phyloP scores from a whole-genome alignment of 805 yeast species.

The Starmera dryadoides region DNA sequence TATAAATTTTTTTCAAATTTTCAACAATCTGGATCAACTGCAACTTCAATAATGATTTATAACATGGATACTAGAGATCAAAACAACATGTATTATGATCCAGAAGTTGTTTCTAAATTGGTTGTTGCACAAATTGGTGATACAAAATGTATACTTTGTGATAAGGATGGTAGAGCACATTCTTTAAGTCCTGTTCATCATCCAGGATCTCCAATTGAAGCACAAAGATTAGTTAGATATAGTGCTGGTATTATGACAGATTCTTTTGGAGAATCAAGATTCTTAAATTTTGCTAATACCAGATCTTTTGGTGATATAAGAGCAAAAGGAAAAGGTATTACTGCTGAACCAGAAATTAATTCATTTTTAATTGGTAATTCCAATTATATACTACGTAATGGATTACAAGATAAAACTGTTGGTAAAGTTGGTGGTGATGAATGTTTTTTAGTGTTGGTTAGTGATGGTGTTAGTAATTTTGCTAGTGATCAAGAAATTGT shows the following conservation, averaged over 20 bases:
- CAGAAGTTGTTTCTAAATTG: constrained; percentile 57
- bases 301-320: constrained; percentile 86
- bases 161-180: constrained; percentile 71
- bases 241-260: constrained; percentile 66
- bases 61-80: constrained; percentile 28
- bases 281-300: constrained; percentile 78
- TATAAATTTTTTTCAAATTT: constrained; percentile 38
- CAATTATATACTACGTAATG: constrained; percentile 23
- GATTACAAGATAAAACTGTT: constrained; percentile 15
- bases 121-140: constrained; percentile 91
- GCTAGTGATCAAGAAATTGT: constrained; percentile 87
- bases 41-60: constrained; percentile 58
- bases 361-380: constrained; percentile 64
- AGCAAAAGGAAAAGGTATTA: constrained; percentile 77
- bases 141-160: constrained; percentile 81
- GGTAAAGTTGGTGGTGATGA: constrained; percentile 67
- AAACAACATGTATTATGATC: constrained; percentile 35
- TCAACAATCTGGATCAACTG: constrained; percentile 53
- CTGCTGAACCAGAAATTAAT: constrained; percentile 86
- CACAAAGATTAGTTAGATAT: constrained; percentile 58
- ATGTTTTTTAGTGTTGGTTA: constrained; percentile 70
- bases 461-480: constrained; percentile 83
- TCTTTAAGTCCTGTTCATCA: constrained; percentile 78
- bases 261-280: constrained; percentile 89
- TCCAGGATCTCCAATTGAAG: constrained; percentile 77